Conservation (phyloP, 495 filamentous ascomycete genomes). For the Apiosordaria backusii region DNA sequence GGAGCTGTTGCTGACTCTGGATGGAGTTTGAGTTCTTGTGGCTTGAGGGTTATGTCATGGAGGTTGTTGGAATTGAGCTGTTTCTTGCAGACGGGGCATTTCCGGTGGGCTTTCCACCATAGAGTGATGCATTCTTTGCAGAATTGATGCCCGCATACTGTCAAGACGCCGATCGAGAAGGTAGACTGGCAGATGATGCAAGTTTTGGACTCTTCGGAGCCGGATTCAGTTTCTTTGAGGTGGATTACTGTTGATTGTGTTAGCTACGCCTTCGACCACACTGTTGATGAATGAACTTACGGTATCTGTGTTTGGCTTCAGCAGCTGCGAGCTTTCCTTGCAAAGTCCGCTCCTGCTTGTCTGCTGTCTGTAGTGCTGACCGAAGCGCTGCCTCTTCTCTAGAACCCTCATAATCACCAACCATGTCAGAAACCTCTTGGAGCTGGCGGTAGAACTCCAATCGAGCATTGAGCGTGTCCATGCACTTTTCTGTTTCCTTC, state of each 20-base stretch:
- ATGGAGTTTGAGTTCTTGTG: slow-evolving; percentile 63
- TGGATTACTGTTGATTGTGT: slow-evolving; percentile 38
- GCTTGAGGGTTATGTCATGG: slow-evolving; percentile 80
- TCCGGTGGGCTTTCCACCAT: slow-evolving; percentile 65
- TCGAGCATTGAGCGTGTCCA: slow-evolving; percentile 71
- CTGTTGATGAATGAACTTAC: slow-evolving; percentile 35
- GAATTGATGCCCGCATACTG: slow-evolving; percentile 85
- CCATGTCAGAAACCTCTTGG: slow-evolving; percentile 82
- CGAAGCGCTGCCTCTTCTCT: slow-evolving; percentile 38
- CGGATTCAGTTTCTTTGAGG: slow-evolving; percentile 50
- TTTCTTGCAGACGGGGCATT: slow-evolving; percentile 76
- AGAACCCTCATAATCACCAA: slow-evolving; percentile 62
- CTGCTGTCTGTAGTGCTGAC: slow-evolving; percentile 21
- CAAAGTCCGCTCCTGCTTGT: slow-evolving; percentile 46
- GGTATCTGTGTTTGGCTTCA: slow-evolving; percentile 69
- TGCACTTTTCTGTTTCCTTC: slow-evolving; percentile 73
- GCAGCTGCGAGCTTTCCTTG: slow-evolving; percentile 54
- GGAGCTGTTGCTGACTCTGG: slow-evolving; percentile 48
- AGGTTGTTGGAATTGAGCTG: slow-evolving; percentile 59
- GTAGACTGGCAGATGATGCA: slow-evolving; percentile 76
- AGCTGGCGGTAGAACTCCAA: slow-evolving; percentile 86
- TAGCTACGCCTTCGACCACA: slow-evolving; percentile 12
- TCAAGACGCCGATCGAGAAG: slow-evolving; percentile 78
- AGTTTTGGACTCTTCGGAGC: slow-evolving; percentile 54
- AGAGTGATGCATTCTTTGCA: slow-evolving; percentile 77